Percentiles rank a stretch among this genome's conserved stretches.
Conservation (phyloP, 2,329 filamentous ascomycete species). For the Paracamarosporium sp. region DNA sequence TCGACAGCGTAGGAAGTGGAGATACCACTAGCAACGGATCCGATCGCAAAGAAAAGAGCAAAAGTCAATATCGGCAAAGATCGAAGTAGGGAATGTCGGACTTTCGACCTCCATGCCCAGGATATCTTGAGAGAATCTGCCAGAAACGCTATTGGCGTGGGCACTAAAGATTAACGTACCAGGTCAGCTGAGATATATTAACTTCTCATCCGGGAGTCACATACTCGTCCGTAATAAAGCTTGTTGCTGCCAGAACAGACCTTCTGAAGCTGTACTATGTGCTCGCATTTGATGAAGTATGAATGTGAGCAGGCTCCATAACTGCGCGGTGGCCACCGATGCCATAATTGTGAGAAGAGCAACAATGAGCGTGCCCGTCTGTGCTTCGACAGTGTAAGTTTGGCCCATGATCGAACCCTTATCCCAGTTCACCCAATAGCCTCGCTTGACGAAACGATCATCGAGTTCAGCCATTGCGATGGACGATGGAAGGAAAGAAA, state of each 20-base stretch:
- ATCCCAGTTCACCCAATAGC: conserved; percentile 15
- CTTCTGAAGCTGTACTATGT: conserved; percentile 15
- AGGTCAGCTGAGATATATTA: no score
- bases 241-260: conserved; percentile 21
- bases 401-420: conserved; percentile 17
- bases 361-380: conserved; percentile 8
- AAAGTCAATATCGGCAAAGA: conserved; percentile 1
- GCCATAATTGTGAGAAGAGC: conserved; percentile 12
- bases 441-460: conserved; percentile 15
- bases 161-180: no score
- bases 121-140: conserved; percentile 19
- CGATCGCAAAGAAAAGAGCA: conserved; percentile 10
- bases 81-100: neutral
- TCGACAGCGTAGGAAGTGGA: conserved; percentile 14
- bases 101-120: conserved; percentile 12
- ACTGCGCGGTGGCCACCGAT: conserved; percentile 11
- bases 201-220: no score
- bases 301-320: conserved; percentile 20
- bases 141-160: conserved; percentile 15
- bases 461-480: conserved; percentile 20
- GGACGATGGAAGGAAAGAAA: neutral
- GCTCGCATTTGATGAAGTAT: conserved; percentile 14
- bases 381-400: conserved; percentile 9
- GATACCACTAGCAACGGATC: conserved; percentile 11
- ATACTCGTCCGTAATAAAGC: conserved; percentile 17